These are phyloP conservation scores for Petunia hybrid DNA, from an alignment of 305 asterid species.

Conservation along the genomic window DNA sequence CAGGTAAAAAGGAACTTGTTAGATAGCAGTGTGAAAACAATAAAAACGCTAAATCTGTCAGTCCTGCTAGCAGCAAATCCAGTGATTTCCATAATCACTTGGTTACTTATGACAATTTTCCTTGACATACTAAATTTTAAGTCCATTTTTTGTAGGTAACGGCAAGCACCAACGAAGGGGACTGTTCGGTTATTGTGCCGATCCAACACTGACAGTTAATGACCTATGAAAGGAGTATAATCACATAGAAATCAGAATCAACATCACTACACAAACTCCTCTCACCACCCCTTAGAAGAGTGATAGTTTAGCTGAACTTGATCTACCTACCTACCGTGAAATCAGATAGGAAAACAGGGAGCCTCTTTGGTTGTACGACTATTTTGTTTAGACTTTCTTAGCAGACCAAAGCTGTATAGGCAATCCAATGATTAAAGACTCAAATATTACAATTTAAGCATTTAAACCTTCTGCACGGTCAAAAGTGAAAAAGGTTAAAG, in stretches of 20 bases:
- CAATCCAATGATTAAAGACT: neutral
- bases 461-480: neutral
- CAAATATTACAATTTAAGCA: neutral
- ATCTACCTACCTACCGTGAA: neutral
- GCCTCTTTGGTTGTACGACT: neutral
- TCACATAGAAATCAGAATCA: slow-evolving; percentile 4
- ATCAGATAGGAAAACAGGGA: neutral
- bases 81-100: neutral
- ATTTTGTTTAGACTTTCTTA: neutral
- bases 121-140: neutral
- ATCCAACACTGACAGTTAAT: neutral
- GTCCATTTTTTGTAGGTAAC: neutral
- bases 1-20: slow-evolving; percentile 33
- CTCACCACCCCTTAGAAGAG: neutral
- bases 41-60: neutral
- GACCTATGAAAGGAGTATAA: slow-evolving; percentile 1
- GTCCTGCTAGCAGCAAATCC: neutral
- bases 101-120: slow-evolving; percentile 11
- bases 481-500: neutral
- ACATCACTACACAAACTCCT: neutral
- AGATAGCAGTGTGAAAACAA: neutral
- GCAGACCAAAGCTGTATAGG: neutral
- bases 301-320: slow-evolving; percentile 1
- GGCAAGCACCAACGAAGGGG: neutral
- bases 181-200: neutral